These are phyloP conservation scores for Myxozyma geophila DNA, from an alignment of 805 yeast species.

Conservation along the genomic window DNA sequence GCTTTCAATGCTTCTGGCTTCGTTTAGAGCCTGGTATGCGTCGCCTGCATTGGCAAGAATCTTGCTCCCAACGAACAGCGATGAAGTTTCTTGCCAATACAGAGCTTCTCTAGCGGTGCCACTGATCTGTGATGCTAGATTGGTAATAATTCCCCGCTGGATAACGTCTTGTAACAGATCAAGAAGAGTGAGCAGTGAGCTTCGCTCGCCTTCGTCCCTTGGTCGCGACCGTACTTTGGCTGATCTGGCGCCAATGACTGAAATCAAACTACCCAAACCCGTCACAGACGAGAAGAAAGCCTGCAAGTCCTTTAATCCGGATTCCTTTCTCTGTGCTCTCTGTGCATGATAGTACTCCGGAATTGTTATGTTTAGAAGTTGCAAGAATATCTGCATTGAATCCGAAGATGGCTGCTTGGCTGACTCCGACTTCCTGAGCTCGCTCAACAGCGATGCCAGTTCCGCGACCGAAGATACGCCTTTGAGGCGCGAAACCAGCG, in stretches of 20 bases:
- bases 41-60: slow-evolving; percentile 12
- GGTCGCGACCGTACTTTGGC: slow-evolving; percentile 8
- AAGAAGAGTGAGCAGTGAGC: not conserved
- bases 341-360: slow-evolving; percentile 13
- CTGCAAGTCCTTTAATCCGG: not conserved
- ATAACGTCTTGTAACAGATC: slow-evolving; percentile 1
- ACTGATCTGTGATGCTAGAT: slow-evolving; percentile 4
- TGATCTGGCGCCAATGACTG: not conserved
- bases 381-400: slow-evolving; percentile 9
- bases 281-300: slow-evolving; percentile 6
- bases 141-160: slow-evolving; percentile 6
- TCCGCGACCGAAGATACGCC: not conserved
- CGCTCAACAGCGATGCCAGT: not conserved
- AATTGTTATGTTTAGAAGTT: slow-evolving; percentile 10
- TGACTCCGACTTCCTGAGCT: not conserved
- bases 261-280: slow-evolving; percentile 11
- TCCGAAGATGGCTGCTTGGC: slow-evolving; percentile 2
- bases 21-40: slow-evolving; percentile 6
- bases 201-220: slow-evolving; percentile 3
- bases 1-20: not conserved
- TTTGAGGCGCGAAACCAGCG: slow-evolving; percentile 1
- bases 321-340: not conserved
- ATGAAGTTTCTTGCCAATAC: slow-evolving; percentile 18
- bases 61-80: slow-evolving; percentile 25
- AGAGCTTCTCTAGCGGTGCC: not conserved